Evolutionary conservation across 2,329 filamentous ascomycete genomes (phyloP).

Genomic region (Aspergillus aculeatus): DNA sequence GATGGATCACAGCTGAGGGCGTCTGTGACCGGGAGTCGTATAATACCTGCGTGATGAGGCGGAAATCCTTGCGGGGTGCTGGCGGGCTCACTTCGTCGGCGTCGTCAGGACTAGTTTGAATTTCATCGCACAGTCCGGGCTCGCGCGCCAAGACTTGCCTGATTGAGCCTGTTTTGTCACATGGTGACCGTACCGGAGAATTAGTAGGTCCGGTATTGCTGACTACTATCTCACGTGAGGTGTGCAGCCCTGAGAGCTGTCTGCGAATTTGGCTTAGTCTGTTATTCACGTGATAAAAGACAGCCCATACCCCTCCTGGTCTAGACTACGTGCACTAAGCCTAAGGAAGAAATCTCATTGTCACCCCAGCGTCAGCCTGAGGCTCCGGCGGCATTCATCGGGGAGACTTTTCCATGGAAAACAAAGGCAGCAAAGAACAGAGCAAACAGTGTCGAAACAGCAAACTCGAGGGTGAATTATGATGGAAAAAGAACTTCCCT

Average conservation of each 20-base stretch:
- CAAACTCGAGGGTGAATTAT: background rate
- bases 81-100: slow-evolving; percentile 29
- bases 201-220: slow-evolving; percentile 26
- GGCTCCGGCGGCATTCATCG: background rate
- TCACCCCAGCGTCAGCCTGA: background rate
- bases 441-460: background rate
- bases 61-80: slow-evolving; percentile 27
- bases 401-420: slow-evolving; percentile 4
- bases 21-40: slow-evolving; percentile 25
- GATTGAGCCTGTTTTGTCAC: slow-evolving; percentile 23
- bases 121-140: slow-evolving; percentile 43
- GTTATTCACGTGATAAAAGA: background rate
- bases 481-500: background rate
- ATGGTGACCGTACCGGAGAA: slow-evolving; percentile 22
- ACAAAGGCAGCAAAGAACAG: background rate
- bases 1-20: slow-evolving; percentile 17
- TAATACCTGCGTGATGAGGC: slow-evolving; percentile 22
- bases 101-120: slow-evolving; percentile 33
- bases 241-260: slow-evolving; percentile 20
- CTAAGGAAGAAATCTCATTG: background rate
- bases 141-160: slow-evolving; percentile 35
- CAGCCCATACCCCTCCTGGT: background rate
- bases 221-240: slow-evolving; percentile 23
- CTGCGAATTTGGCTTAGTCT: background rate
- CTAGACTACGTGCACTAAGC: background rate